Conservation (phyloP, 2,329 filamentous ascomycete genomes). For the Thelonectria olida region DNA sequence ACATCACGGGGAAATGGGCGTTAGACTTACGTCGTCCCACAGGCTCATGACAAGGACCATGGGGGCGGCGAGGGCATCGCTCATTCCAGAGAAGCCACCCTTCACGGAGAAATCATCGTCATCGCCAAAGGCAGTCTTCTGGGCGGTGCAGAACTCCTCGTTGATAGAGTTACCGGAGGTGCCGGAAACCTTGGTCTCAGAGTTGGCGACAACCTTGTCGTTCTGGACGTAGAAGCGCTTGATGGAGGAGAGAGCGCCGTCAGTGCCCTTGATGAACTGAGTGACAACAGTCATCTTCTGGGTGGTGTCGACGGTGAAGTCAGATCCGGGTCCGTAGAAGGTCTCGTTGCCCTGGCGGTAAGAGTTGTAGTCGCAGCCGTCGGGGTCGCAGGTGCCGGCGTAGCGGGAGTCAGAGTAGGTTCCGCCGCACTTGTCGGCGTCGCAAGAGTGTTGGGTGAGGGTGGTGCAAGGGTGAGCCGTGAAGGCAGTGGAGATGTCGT, state of each 20-base stretch:
- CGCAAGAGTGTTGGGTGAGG: constrained; percentile 60
- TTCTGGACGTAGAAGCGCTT: constrained; percentile 72
- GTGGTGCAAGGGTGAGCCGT: constrained; percentile 71
- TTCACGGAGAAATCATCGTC: constrained; percentile 59
- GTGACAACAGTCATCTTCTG: constrained; percentile 71
- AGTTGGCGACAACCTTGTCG: constrained; percentile 65
- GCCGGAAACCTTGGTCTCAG: constrained; percentile 49
- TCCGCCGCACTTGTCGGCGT: constrained; percentile 59
- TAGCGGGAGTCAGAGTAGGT: constrained; percentile 63
- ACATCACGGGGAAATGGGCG: too few species aligned
- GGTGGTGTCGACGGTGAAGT: constrained; percentile 65
- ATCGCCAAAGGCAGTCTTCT: constrained; percentile 67
- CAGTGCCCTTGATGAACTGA: constrained; percentile 61
- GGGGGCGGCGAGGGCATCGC: constrained; percentile 48
- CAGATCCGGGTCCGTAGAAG: constrained; percentile 67
- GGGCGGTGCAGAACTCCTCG: constrained; percentile 63
- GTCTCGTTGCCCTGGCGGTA: constrained; percentile 70
- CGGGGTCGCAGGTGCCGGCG: constrained; percentile 69
- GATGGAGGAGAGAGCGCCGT: constrained; percentile 66
- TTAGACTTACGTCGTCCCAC: constrained; percentile 64
- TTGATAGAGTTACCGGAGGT: constrained; percentile 60
- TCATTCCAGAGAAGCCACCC: constrained; percentile 67
- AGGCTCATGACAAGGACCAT: constrained; percentile 60
- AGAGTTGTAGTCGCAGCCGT: constrained; percentile 75
- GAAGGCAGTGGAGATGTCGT: constrained; percentile 68